phyloP scores from a whole-genome alignment of 306 rosid genomes.

The Quercus alba region DNA sequence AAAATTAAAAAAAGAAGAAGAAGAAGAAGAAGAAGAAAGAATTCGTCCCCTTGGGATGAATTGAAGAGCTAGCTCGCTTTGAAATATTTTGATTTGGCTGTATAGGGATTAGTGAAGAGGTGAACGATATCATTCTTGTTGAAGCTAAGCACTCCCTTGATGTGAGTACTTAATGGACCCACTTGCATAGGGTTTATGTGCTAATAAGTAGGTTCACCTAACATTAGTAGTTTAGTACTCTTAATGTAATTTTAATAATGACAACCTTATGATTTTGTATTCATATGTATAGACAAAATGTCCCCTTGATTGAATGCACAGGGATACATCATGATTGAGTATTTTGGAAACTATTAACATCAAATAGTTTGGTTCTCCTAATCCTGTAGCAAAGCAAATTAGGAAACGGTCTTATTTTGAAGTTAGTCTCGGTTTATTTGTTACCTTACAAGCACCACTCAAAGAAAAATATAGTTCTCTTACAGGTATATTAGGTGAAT shows the following conservation, averaged over 20 bases:
- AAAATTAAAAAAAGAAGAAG: too few relatives aligned
- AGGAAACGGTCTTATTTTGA: background rate
- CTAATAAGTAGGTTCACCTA: slow-evolving; percentile 61
- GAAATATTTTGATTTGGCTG: slow-evolving; percentile 22
- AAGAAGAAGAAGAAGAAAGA: background rate
- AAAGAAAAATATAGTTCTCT: too few relatives aligned
- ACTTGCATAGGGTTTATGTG: slow-evolving; percentile 30
- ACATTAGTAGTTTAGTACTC: slow-evolving; percentile 26
- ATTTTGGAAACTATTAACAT: slow-evolving; percentile 12
- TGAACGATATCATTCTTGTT: slow-evolving; percentile 36
- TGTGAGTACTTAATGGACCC: slow-evolving; percentile 44
- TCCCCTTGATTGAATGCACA: slow-evolving; percentile 67
- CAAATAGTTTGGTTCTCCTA: slow-evolving; percentile 7
- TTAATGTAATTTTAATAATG: slow-evolving; percentile 24
- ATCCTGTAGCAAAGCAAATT: background rate
- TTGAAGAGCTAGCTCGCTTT: slow-evolving; percentile 46
- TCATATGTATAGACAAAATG: slow-evolving; percentile 60
- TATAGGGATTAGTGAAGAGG: slow-evolving; percentile 20
- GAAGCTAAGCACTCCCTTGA: slow-evolving; percentile 32
- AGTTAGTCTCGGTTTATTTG: too few relatives aligned
- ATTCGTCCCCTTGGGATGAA: slow-evolving; percentile 35
- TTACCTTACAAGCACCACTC: too few relatives aligned
- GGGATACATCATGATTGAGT: slow-evolving; percentile 26
- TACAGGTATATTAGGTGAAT: background rate
- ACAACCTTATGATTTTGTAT: slow-evolving; percentile 50